Base-by-base conservation (phyloP, 2,329 filamentous ascomycete genomes). In the Fusarium compactum region DNA sequence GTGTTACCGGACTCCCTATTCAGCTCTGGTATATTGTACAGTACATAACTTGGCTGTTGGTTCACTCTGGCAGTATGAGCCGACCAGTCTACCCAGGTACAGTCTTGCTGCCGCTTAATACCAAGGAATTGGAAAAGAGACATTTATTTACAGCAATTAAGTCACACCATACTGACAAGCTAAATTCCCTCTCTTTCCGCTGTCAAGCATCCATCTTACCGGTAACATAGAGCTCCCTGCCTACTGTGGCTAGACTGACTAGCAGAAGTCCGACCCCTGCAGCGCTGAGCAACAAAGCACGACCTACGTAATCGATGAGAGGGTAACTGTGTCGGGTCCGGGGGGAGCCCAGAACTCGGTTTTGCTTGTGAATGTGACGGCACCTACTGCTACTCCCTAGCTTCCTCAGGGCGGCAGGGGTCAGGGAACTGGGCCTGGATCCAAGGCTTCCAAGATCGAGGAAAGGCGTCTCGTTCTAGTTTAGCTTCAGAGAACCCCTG, bases 221-320 rank as follows among this genome's bases (percentile, higher is more conserved):
- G 34, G 34, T 38, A 38, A 38, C 34, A 38, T 38, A 38, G 18
- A 38, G 34, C 34, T 38, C 34, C 34, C 34, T 38, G 34, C 34
- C 34, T 38, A 38, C 34, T 38, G 34, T 38, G 18, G 34, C 18
- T 38, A 38, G 18, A 38, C 10, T n/a, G 18, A n/a, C 34, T 44
- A 24, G 14, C 53, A 57, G 40, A 53, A 22, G 50, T 62, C 43
- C 58, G 51, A 56, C 71, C 71, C 71, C 71, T 73, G 71, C 58
- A 48, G 58, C 47, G 71, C 71, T 73, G 71, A 73, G 64, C 44
- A 67, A 53, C 60, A 50, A 30, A 60, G 30, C 44, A 64, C 51
- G 30, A 67, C 51, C 65, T 73, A 72, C 71, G 71, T 73, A 73
- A 73, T 72, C 34, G 62, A 70, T 73, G 53, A n/a, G 27, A 44